A percentile compares a stretch with the other conserved stretches of the same genome.
These are phyloP conservation scores for Mycena olivaceomarginata DNA, from an alignment of 768 basidiomycete genomes.

Conservation along the genomic window DNA sequence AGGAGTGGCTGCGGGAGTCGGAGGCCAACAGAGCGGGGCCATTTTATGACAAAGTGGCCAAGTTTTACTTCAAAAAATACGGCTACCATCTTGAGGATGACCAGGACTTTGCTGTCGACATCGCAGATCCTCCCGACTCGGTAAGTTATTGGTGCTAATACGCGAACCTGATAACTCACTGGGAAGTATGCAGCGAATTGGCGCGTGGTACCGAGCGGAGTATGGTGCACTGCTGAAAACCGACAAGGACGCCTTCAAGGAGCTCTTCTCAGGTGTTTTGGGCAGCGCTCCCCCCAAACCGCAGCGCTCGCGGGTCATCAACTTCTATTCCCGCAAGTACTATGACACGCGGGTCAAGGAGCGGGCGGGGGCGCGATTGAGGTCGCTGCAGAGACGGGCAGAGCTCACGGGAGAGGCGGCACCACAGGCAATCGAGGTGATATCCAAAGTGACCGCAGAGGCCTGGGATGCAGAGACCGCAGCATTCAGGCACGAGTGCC, in stretches of 20 bases:
- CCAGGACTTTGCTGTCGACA: background rate
- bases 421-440: background rate
- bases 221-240: background rate
- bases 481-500: background rate
- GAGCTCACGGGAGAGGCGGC: background rate
- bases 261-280: background rate
- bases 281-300: too few relatives aligned
- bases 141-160: background rate
- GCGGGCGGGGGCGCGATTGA: background rate
- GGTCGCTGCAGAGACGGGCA: background rate
- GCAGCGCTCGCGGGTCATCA: background rate
- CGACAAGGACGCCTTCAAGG: constrained; percentile 4
- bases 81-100: background rate
- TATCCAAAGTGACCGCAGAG: background rate
- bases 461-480: background rate
- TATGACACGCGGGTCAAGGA: background rate
- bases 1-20: background rate
- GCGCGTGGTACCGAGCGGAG: background rate
- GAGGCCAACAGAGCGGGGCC: background rate
- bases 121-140: background rate
- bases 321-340: background rate
- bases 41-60: constrained; percentile 1
- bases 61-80: background rate
- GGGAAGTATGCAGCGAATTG: background rate
- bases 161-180: background rate